Conservation (phyloP, 2,329 filamentous ascomycete genomes). For the Hypomyces perniciosus region DNA sequence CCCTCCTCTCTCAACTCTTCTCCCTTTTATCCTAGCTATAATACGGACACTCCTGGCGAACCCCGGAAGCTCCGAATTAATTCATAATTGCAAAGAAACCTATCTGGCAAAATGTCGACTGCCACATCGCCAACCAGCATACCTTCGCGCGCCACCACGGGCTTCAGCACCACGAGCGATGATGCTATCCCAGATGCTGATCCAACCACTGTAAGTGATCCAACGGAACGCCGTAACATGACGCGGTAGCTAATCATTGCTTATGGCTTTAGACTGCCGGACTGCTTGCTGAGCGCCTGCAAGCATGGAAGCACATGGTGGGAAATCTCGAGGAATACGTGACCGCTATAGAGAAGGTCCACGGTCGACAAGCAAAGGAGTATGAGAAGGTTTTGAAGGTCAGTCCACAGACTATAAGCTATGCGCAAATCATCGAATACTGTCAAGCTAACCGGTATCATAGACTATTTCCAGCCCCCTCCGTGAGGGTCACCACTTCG, state of each 20-base stretch:
- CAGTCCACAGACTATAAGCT: background rate
- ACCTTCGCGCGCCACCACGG: constrained; percentile 43
- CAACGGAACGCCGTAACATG: background rate
- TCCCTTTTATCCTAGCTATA: background rate
- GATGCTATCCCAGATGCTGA: constrained; percentile 55
- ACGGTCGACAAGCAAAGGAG: constrained; percentile 82
- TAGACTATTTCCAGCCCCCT: constrained; percentile 80
- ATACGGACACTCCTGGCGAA: background rate
- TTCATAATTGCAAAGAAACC: background rate
- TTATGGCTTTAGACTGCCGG: constrained; percentile 55
- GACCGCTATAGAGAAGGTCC: constrained; percentile 74
- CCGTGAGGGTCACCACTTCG: constrained; percentile 88
- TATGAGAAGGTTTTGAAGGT: constrained; percentile 91
- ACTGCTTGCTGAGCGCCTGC: constrained; percentile 78
- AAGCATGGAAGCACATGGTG: constrained; percentile 93
- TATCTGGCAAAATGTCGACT: constrained; percentile 20
- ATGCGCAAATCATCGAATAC: too few relatives aligned
- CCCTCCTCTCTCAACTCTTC: background rate
- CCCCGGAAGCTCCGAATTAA: background rate
- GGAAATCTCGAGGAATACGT: constrained; percentile 90
- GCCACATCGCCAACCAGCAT: constrained; percentile 29
- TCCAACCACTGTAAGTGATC: constrained; percentile 47
- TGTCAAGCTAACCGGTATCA: constrained; percentile 4
- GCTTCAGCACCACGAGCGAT: constrained; percentile 43
- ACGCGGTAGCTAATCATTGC: background rate